Evolutionary conservation across 257 asterid genomes (phyloP).

Genomic region (Perilla frutescens): DNA sequence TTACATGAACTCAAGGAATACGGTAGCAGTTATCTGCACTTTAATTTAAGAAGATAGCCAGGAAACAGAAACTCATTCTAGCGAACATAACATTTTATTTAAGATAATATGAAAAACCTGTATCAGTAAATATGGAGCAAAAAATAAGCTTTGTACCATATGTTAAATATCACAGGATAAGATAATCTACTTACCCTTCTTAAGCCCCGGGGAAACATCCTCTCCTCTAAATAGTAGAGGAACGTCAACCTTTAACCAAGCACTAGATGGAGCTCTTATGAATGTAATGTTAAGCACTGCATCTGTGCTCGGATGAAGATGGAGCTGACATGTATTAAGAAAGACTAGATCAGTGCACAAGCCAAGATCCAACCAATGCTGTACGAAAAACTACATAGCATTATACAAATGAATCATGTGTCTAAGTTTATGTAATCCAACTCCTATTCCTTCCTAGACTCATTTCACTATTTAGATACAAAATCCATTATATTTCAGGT

Average conservation of each 20-base stretch:
- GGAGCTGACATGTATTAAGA: conserved; percentile 70
- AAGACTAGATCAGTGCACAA: conserved; percentile 41
- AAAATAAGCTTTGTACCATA: background rate
- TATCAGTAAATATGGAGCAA: conserved; percentile 21
- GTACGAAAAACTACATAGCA: background rate
- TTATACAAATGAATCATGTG: background rate
- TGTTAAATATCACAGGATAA: background rate
- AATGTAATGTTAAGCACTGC: conserved; percentile 86
- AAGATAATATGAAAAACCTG: background rate
- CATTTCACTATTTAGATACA: background rate
- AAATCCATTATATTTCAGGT: background rate
- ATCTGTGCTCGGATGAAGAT: conserved; percentile 80
- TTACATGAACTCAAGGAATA: background rate
- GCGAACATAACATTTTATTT: background rate
- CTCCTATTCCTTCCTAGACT: background rate
- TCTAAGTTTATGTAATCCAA: background rate
- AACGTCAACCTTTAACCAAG: conserved; percentile 64
- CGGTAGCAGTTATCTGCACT: background rate
- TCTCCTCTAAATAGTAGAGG: conserved; percentile 87
- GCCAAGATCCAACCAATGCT: conserved; percentile 2
- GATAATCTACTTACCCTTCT: conserved; percentile 57
- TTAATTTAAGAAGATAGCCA: background rate
- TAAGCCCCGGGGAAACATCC: conserved; percentile 87
- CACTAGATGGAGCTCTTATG: conserved; percentile 88
- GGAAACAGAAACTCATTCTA: background rate